Percentiles rank a stretch among this genome's conserved stretches.
Conservation (phyloP, 1,284 basidiomycete species). For the Sporisorium scitamineum region DNA sequence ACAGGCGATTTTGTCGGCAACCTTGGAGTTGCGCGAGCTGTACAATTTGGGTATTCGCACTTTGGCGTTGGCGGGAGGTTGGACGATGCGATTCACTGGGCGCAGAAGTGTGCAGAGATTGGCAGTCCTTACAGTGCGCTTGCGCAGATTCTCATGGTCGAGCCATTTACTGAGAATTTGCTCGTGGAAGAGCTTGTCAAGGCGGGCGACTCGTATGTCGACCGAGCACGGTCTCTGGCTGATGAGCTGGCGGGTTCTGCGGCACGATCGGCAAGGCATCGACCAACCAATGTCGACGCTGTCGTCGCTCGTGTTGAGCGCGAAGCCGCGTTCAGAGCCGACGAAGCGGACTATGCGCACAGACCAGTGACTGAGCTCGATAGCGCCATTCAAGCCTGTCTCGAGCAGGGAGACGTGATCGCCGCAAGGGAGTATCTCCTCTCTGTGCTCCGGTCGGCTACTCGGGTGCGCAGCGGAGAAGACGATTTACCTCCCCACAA, state of each 20-base stretch:
- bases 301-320: conserved; percentile 12
- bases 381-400: conserved; percentile 8
- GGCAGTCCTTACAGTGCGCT: neutral
- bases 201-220: conserved; percentile 4
- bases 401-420: conserved; percentile 27
- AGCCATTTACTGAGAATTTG: conserved; percentile 37
- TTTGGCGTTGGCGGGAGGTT: conserved; percentile 34
- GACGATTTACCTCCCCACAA: neutral
- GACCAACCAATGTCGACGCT: conserved; percentile 11
- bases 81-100: conserved; percentile 42
- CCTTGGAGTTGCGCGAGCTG: conserved; percentile 12
- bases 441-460: conserved; percentile 12
- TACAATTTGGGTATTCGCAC: conserved; percentile 50
- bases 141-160: conserved; percentile 12
- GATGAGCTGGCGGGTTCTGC: neutral
- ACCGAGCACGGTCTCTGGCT: conserved; percentile 12
- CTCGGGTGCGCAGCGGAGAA: neutral
- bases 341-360: neutral
- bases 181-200: conserved; percentile 43
- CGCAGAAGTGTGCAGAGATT: conserved; percentile 3
- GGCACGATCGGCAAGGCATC: neutral
- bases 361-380: conserved; percentile 8
- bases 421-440: conserved; percentile 36
- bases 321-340: conserved; percentile 2
- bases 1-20: neutral